Base-by-base conservation (phyloP, 75 land plant genomes). In the Adiantum capillusveneris region DNA sequence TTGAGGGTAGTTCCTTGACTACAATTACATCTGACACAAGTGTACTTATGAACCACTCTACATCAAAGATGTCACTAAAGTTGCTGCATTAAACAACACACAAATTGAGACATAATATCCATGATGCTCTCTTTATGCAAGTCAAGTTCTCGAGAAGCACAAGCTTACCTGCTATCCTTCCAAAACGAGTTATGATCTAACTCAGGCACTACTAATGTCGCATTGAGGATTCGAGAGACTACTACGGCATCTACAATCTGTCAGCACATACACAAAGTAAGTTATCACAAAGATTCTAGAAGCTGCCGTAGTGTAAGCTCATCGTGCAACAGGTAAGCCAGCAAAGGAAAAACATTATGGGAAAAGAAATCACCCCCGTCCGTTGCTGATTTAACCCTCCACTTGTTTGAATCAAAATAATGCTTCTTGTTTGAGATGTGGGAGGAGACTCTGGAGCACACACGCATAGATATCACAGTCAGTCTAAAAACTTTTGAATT, bases 361-460 rank as follows among this genome's bases (percentile, higher is more conserved):
- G 12, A 20, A n/a, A 30, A 21, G 24, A 31, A 30, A 22, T 68
- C 78, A 92, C 97, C 68, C 97, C 97, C 18, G 81, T 85, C 71
- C 97, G 74, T 64, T 92, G 97, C 57, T 92, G 97, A 50, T 92
- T 92, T 29, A 92, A 50, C 16, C 97, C 97, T 57, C 97, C 97
- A 88, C 97, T 92, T n/a, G 97, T 70, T 60, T 79, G 96, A 72
- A 92, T 92, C 39, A 87, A 70, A 59, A 92, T 60, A 44, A 88
- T 84, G 27, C 97, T 94, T 74, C 75, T 91, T 29, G 82, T 70
- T 12, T 36, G 48, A 24, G 39, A 57, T 64, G 77, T 73, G 25
- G 53, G 70, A 6, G 49, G 6, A 46, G 3, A 6, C 17, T 46
- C 49, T 46, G 49, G 14, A 46, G n/a, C n/a, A n/a, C n/a, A n/a